A percentile compares a stretch with the other conserved stretches of the same genome.
These are phyloP conservation scores for Suhomyces sp. DNA, from an alignment of 805 yeast genomes.

Conservation along the genomic window DNA sequence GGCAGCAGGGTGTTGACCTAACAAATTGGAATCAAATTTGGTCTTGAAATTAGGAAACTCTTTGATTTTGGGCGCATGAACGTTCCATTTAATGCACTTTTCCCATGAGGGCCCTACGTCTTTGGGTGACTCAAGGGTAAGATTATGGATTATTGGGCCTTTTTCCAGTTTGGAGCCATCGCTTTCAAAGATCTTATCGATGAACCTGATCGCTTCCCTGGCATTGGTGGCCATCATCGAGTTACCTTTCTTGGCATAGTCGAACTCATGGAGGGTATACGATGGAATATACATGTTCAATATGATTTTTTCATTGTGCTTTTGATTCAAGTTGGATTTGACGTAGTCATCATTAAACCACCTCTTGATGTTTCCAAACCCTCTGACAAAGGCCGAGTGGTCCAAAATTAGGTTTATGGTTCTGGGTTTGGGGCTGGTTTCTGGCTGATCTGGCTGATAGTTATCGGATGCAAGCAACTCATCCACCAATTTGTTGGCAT, in stretches of 20 bases:
- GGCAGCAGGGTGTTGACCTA: conserved; percentile 12
- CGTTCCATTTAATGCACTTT: conserved; percentile 44
- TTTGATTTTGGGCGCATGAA: conserved; percentile 42
- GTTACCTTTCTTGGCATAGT: conserved; percentile 37
- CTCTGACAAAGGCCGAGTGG: conserved; percentile 65
- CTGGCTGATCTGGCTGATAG: neutral
- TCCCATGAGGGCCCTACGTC: conserved; percentile 53
- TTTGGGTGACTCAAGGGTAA: conserved; percentile 38
- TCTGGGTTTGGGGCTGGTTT: neutral
- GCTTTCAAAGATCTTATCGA: conserved; percentile 44
- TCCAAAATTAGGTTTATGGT: conserved; percentile 53
- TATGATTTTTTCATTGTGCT: conserved; percentile 14
- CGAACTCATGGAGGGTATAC: conserved; percentile 33
- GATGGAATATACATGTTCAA: conserved; percentile 50
- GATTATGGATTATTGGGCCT: conserved; percentile 13
- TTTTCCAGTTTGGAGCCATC: conserved; percentile 12
- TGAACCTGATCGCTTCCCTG: conserved; percentile 58
- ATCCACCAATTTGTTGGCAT: neutral
- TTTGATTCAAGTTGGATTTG: conserved; percentile 18
- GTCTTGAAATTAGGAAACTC: conserved; percentile 50
- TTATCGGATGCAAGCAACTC: neutral
- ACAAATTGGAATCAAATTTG: conserved; percentile 27
- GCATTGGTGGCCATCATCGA: conserved; percentile 62
- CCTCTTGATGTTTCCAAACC: conserved; percentile 62
- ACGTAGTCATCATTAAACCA: conserved; percentile 50